Base-by-base conservation (phyloP, 1,139 yeast species). In the Meyerozyma sp. region DNA sequence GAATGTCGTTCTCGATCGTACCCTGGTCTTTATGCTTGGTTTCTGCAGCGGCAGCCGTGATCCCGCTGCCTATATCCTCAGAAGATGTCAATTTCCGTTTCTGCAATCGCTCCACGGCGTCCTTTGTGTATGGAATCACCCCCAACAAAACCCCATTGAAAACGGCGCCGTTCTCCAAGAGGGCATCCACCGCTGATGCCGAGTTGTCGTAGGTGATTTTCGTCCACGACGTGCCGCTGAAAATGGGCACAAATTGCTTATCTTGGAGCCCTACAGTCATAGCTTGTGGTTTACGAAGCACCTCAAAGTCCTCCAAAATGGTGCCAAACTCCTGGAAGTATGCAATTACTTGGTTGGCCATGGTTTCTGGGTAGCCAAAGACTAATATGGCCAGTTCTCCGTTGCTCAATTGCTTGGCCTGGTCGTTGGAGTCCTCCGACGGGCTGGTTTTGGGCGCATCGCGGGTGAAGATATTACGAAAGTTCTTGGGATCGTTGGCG, bases 141-240 rank as follows among this genome's bases (percentile, higher is more conserved):
- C 96, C 96, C 45, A 88, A 70, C 43, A 84, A 71, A 14, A 78
- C 75, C 0, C 90, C 93, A 43, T 83, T 84, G 53, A 84, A 75
- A 2, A 84, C 78, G 16, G 75, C 66, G 1, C 95, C 95, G 57
- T 87, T 88, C 54, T 90, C 96, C 50, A 83, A 82, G 37, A 90
- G 66, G 0, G 98, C 97, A 44, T 94, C 82, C 25, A 81, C 65
- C 1, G 97, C 96, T 10, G 91, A 77, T 4, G 82, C 70, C 4
- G 87, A 79, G 48, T 82, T 83, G 47, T 82, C 87, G 61, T 81
- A 93, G 0, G 97, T 90, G 43, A 93, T 62, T 57, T 89, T 87
- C 21, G 90, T 81, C 97, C 98, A 93, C 40, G 89, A 84, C 38
- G 79, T 77, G 1, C 97, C 98, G 10, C 93, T 77, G 59, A 82